Evolutionary conservation across 176 grass and related monocot genomes (phyloP).

Genomic region (Oryza rufipogon): DNA sequence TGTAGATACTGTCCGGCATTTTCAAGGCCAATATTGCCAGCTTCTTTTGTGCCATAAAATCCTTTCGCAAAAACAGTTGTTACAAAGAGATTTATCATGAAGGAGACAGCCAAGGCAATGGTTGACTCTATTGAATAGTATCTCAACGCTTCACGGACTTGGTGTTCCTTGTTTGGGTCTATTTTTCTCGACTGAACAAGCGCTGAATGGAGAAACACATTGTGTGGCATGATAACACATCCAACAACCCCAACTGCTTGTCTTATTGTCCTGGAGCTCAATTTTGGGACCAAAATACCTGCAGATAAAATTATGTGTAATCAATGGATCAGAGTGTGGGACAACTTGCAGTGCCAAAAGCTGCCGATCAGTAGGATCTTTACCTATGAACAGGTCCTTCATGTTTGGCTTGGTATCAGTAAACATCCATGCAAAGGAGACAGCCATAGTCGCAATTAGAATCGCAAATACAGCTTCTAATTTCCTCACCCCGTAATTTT

Average conservation of each 20-base stretch:
- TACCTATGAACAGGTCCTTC: slow-evolving; percentile 79
- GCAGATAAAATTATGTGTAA: slow-evolving; percentile 24
- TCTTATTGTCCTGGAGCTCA: slow-evolving; percentile 91
- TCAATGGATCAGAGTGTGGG: slow-evolving; percentile 17
- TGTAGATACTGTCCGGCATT: slow-evolving; percentile 95
- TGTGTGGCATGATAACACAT: slow-evolving; percentile 99
- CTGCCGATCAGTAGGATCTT: slow-evolving; percentile 25
- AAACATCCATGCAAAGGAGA: slow-evolving; percentile 98
- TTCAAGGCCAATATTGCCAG: slow-evolving; percentile 82
- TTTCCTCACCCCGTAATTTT: slow-evolving; percentile 98
- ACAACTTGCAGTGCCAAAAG: background rate
- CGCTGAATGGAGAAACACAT: slow-evolving; percentile 96
- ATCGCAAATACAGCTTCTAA: slow-evolving; percentile 87
- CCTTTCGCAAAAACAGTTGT: slow-evolving; percentile 95
- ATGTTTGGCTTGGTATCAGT: slow-evolving; percentile 72
- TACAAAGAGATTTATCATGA: slow-evolving; percentile 94
- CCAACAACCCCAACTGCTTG: slow-evolving; percentile 98
- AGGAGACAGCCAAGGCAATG: slow-evolving; percentile 72
- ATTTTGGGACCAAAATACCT: slow-evolving; percentile 90
- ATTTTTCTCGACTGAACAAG: slow-evolving; percentile 94
- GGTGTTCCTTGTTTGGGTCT: slow-evolving; percentile 81
- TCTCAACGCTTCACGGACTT: slow-evolving; percentile 87
- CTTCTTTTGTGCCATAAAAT: slow-evolving; percentile 86
- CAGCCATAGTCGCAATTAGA: slow-evolving; percentile 90
- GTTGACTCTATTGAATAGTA: slow-evolving; percentile 99